These are phyloP conservation scores for Lecanoromycetidae sp. DNA, from an alignment of 2,329 filamentous ascomycete species.

Conservation along the genomic window DNA sequence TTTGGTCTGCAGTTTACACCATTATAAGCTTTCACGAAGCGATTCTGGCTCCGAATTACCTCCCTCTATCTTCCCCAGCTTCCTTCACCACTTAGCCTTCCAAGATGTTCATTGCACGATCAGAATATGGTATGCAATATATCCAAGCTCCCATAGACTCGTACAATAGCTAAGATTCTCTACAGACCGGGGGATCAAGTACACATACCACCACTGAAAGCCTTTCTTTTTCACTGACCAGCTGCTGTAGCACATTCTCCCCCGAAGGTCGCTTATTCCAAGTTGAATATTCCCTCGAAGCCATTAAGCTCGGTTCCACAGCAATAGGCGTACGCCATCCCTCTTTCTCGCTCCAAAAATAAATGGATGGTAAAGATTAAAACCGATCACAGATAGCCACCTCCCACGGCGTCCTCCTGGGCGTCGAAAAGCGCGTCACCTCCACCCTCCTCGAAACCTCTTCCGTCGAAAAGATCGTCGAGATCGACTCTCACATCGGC, in stretches of 20 bases:
- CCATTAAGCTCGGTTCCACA: conserved; percentile 97
- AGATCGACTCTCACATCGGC: conserved; percentile 97
- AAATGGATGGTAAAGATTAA: neutral
- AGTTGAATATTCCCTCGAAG: conserved; percentile 99
- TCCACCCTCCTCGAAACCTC: conserved; percentile 94
- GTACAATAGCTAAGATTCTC: conserved; percentile 29
- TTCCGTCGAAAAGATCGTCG: conserved; percentile 98
- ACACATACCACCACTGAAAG: too few relatives aligned
- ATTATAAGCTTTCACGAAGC: neutral
- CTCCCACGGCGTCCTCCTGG: conserved; percentile 85
- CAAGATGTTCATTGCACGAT: conserved; percentile 99
- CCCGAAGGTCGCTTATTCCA: conserved; percentile 99
- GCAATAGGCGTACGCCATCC: conserved; percentile 64
- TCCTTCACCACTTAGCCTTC: conserved; percentile 31
- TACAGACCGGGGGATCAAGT: conserved; percentile 95
- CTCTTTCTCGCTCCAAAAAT: conserved; percentile 17
- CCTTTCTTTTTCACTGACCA: conserved; percentile 6
- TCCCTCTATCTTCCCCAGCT: neutral
- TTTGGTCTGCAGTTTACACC: neutral
- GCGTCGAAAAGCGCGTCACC: conserved; percentile 97
- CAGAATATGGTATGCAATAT: conserved; percentile 80
- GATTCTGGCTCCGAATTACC: neutral
- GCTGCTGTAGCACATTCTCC: conserved; percentile 72
- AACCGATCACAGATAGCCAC: conserved; percentile 57
- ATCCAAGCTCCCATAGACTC: conserved; percentile 19